phyloP scores from a whole-genome alignment of 2,329 filamentous ascomycete genomes.

The Aschersonia sp. region DNA sequence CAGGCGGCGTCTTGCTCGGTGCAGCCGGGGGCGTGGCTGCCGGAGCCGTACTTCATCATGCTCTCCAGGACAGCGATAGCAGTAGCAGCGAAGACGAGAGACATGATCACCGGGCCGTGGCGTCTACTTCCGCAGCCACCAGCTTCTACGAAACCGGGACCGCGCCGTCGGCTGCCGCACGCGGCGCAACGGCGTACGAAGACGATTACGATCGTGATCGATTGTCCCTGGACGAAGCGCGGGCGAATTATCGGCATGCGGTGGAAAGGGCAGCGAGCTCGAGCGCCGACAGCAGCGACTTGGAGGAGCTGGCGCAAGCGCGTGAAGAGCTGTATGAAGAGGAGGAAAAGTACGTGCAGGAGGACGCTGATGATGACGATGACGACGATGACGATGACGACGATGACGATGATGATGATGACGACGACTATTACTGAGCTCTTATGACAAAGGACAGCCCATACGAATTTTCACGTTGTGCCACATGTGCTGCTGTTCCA shows the following conservation, averaged over 20 bases:
- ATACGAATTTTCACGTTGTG: too few species aligned
- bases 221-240: slow-evolving; percentile 26
- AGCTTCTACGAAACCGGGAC: background rate
- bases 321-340: slow-evolving; percentile 27
- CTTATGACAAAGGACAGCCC: background rate
- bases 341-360: slow-evolving; percentile 30
- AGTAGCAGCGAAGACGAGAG: background rate
- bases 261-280: slow-evolving; percentile 23
- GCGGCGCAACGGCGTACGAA: slow-evolving; percentile 13
- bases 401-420: background rate
- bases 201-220: slow-evolving; percentile 23
- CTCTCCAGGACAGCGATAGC: background rate
- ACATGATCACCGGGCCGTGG: background rate
- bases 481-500: too few species aligned
- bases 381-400: background rate
- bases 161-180: background rate
- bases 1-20: slow-evolving; percentile 40
- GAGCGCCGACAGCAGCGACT: slow-evolving; percentile 34
- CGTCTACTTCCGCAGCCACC: background rate
- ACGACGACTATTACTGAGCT: background rate
- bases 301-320: slow-evolving; percentile 37
- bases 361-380: slow-evolving; percentile 17
- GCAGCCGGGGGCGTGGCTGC: slow-evolving; percentile 44
- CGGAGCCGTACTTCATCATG: slow-evolving; percentile 42
- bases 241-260: slow-evolving; percentile 28